These are phyloP conservation scores for Nannochloris sp. DNA, from an alignment of 139 green algal species.

Conservation along the genomic window DNA sequence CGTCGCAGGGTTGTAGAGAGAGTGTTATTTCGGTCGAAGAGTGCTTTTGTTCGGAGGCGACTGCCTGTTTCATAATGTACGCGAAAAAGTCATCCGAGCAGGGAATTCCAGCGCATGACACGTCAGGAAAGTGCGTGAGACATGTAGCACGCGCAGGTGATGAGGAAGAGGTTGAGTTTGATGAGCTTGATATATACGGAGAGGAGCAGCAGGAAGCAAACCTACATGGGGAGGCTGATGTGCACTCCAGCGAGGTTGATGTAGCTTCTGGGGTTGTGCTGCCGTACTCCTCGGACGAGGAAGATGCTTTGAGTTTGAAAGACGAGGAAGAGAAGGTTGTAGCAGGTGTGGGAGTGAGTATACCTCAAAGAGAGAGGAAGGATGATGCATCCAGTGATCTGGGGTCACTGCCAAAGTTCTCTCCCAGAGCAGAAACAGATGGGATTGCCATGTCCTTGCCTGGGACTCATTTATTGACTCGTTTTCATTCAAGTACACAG, in stretches of 20 bases:
- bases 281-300: not conserved
- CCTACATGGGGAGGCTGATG: not conserved
- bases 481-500: not conserved
- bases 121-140: too few relatives aligned
- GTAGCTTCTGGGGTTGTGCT: not conserved
- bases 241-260: slow-evolving; percentile 3
- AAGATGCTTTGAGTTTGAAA: not conserved
- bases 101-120: too few relatives aligned
- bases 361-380: too few relatives aligned
- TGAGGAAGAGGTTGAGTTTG: not conserved
- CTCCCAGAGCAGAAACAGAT: not conserved
- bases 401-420: too few relatives aligned
- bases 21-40: too few relatives aligned
- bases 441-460: not conserved
- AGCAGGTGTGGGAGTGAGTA: not conserved
- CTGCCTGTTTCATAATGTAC: too few relatives aligned
- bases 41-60: too few relatives aligned
- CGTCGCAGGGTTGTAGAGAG: too few relatives aligned
- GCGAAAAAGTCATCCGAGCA: too few relatives aligned
- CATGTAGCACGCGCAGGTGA: too few relatives aligned
- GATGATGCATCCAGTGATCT: too few relatives aligned
- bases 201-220: not conserved
- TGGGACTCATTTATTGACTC: not conserved
- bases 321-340: not conserved
- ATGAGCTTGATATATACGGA: not conserved